Percentiles rank a stretch among this genome's conserved stretches.
phyloP scores from a whole-genome alignment of 805 yeast genomes.

The Wickerhamiella dianesei region DNA sequence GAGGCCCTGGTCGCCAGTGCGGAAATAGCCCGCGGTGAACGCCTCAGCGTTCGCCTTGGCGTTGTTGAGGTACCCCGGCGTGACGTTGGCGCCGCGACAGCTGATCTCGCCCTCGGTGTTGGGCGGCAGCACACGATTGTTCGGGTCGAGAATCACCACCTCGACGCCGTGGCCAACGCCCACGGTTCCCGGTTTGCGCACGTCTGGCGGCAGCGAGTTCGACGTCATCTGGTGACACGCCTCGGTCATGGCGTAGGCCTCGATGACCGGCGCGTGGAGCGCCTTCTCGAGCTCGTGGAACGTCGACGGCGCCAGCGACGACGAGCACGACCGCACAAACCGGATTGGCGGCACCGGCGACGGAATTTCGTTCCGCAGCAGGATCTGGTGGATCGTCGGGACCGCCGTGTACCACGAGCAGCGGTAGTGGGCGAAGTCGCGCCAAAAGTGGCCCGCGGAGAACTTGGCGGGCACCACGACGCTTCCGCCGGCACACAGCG shows the following conservation, averaged over 20 bases:
- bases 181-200: slow-evolving; percentile 57
- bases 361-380: slow-evolving; percentile 42
- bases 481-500: slow-evolving; percentile 46
- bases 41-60: slow-evolving; percentile 55
- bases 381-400: slow-evolving; percentile 60
- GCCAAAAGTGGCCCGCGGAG: slow-evolving; percentile 50
- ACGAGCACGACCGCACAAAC: slow-evolving; percentile 60
- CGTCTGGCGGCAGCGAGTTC: slow-evolving; percentile 50
- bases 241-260: slow-evolving; percentile 73
- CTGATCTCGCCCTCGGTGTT: slow-evolving; percentile 57
- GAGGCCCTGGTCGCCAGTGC: slow-evolving; percentile 69
- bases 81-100: slow-evolving; percentile 53
- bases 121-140: slow-evolving; percentile 34
- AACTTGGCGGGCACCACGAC: slow-evolving; percentile 50
- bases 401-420: slow-evolving; percentile 69
- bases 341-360: slow-evolving; percentile 39
- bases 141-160: slow-evolving; percentile 40
- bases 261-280: slow-evolving; percentile 55
- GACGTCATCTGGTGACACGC: slow-evolving; percentile 74
- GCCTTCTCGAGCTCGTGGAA: slow-evolving; percentile 42
- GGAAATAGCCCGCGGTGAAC: slow-evolving; percentile 52
- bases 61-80: slow-evolving; percentile 59
- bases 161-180: slow-evolving; percentile 62
- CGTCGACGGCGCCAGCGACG: slow-evolving; percentile 54
- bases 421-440: slow-evolving; percentile 34